These are phyloP conservation scores for Crithidia expoeki DNA, from an alignment of 208 protist genomes.

Conservation along the genomic window DNA sequence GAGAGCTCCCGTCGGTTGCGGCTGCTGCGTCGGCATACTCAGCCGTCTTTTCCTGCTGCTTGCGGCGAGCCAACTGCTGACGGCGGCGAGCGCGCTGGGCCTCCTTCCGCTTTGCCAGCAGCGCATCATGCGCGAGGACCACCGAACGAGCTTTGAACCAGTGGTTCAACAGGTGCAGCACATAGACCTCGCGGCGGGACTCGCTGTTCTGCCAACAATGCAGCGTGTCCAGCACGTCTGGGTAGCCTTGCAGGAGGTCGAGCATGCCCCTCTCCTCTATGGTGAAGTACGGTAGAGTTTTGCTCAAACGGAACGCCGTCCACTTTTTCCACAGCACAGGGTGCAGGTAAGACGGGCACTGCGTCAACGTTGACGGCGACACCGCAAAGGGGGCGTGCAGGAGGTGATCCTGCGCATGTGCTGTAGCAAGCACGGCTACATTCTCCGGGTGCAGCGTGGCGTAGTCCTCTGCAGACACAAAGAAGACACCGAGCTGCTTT, in stretches of 20 bases:
- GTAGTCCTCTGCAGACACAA: constrained; percentile 51
- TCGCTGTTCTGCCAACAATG: constrained; percentile 78
- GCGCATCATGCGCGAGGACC: constrained; percentile 69
- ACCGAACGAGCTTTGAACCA: constrained; percentile 87
- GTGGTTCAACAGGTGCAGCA: constrained; percentile 83
- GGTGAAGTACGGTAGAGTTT: constrained; percentile 45
- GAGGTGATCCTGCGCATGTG: constrained; percentile 45
- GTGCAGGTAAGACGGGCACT: constrained; percentile 65
- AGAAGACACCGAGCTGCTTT: constrained; percentile 42
- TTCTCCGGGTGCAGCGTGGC: constrained; percentile 44
- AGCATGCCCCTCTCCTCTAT: constrained; percentile 73
- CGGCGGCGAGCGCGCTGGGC: constrained; percentile 4
- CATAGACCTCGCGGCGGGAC: constrained; percentile 69
- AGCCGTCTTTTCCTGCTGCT: constrained; percentile 9
- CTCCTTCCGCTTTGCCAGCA: constrained; percentile 44
- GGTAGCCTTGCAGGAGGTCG: constrained; percentile 78
- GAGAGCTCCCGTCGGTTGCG: not conserved
- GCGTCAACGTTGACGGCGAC: constrained; percentile 4
- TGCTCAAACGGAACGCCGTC: constrained; percentile 47
- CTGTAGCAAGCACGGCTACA: constrained; percentile 57
- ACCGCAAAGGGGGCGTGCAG: constrained; percentile 66
- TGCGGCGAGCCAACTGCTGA: constrained; percentile 7
- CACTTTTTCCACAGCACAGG: constrained; percentile 74
- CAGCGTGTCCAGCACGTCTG: constrained; percentile 76
- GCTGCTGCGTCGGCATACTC: not conserved